A percentile compares a stretch with the other conserved stretches of the same genome.
Conservation (phyloP, 495 filamentous ascomycete genomes). For the Hypoxylon cercidicola region DNA sequence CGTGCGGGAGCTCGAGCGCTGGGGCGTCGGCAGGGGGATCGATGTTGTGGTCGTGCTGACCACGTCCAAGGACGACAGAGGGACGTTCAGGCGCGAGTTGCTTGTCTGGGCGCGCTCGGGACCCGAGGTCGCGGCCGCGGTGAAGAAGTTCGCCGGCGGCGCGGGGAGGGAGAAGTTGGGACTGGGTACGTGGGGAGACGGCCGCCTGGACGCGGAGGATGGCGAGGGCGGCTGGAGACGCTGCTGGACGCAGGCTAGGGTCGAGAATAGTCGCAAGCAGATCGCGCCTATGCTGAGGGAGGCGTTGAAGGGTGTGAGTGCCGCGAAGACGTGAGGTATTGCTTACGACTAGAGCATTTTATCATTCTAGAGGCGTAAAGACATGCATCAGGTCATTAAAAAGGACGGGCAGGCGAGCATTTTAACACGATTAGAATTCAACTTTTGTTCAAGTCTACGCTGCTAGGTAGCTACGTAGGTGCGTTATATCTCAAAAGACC, state of each 20-base stretch:
- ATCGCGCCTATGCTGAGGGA: conserved; percentile 85
- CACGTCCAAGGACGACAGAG: conserved; percentile 60
- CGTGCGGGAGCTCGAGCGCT: conserved; percentile 53
- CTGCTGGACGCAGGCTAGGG: conserved; percentile 75
- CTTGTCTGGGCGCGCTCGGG: conserved; percentile 70
- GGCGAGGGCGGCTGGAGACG: conserved; percentile 54
- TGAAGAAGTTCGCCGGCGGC: conserved; percentile 63
- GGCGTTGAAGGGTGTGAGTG: conserved; percentile 62
- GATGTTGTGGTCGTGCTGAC: conserved; percentile 84
- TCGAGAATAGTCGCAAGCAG: conserved; percentile 83
- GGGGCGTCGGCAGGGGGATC: conserved; percentile 66
- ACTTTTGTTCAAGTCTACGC: not conserved
- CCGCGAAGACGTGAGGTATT: conserved; percentile 2
- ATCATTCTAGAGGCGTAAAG: too few species aligned
- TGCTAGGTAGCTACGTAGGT: not conserved
- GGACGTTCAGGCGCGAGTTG: conserved; percentile 76
- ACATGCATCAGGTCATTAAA: not conserved
- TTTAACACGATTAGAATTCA: not conserved
- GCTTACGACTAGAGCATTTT: not conserved
- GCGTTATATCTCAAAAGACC: too few species aligned
- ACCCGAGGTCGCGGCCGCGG: conserved; percentile 53
- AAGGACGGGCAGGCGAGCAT: not conserved
- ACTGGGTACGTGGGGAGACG: conserved; percentile 64
- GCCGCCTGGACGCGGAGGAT: conserved; percentile 56
- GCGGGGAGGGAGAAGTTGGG: conserved; percentile 59